Evolutionary conservation across 1,284 basidiomycete species (phyloP), one percentile per base, ranked within the genome.

Genomic region (Puccinia triticina): DNA sequence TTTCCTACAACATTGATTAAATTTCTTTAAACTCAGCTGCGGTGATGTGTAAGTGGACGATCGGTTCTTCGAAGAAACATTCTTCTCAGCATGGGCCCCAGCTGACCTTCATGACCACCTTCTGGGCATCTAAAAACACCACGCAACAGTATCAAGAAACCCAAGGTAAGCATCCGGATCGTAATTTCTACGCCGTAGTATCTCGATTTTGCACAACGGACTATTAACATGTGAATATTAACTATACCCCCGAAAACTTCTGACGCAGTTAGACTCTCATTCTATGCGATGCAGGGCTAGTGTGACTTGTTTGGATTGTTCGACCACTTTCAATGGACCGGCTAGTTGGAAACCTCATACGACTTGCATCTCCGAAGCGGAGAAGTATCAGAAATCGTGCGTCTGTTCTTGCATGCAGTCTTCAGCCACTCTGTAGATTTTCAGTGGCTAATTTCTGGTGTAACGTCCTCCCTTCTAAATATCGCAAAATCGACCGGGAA

Each of bases 291-390:
- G 86, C 80, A 84, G 83, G 32, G 83, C 86, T 18, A 84, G 86
- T 32, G 83, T 87, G 34, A 86, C 86, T 14, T 87, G 86, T 61
- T 77, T 87, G 2, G 86, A 87, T 81, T 87, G 86, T 83, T 86
- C 85, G 75, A 82, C 74, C 64, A 85, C 86, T 46, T 87, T 87
- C 83, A 83, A 84, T 66, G 79, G 71, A 1, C 86, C 86, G 5
- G 82, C 85, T 43, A 85, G 86, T 82, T 86, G 85, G 84, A 86
- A 86, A 77, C 67, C 83, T 21, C 86, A 87, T 82, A 86, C 85
- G 34, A 84, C 85, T n/a, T 87, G 86, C 73, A 84, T 87, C 77
- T 85, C 85, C 61, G 86, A 87, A 61, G 86, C 85, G 12, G 84
- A 87, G 71, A 86, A 87, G 77, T 87, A 87, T 83, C 85, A 87